phyloP scores from a whole-genome alignment of 2,329 filamentous ascomycete species.

The Diaporthe caulivora region DNA sequence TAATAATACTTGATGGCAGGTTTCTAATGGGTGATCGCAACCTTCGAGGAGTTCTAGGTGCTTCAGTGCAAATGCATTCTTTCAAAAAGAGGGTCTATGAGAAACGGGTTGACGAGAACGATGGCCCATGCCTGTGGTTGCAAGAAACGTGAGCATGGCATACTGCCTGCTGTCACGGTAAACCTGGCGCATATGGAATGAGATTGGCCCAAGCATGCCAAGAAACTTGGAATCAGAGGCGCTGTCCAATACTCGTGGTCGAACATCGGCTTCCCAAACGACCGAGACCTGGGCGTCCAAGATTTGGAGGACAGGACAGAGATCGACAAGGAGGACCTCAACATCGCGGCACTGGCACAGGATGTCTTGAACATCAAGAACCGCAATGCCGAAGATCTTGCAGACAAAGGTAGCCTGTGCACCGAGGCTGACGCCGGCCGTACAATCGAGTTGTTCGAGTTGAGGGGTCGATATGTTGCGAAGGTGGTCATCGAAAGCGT shows the following conservation, averaged over 20 bases:
- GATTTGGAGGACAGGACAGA: background rate
- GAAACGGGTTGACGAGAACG: no score
- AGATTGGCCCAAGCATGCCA: background rate
- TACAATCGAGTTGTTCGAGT: background rate
- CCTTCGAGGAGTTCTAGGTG: no score
- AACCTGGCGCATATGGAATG: no score
- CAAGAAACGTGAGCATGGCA: no score
- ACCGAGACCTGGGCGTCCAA: background rate
- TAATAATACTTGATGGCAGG: no score
- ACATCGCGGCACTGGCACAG: background rate
- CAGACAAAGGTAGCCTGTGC: background rate
- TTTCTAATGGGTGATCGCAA: no score
- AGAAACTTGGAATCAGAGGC: background rate
- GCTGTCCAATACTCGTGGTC: background rate
- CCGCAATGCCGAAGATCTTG: background rate
- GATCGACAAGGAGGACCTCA: constrained; percentile 2
- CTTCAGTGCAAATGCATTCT: no score
- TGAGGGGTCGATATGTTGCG: background rate
- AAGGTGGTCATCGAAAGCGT: background rate
- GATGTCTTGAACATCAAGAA: background rate
- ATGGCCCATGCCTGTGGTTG: no score
- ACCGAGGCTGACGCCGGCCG: background rate
- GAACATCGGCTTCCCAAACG: background rate
- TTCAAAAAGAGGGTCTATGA: no score
- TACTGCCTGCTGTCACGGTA: no score